A percentile compares a stretch with the other conserved stretches of the same genome.
Evolutionary conservation across 2,329 filamentous ascomycete genomes (phyloP).

Genomic region (Cytospora schulzeri): DNA sequence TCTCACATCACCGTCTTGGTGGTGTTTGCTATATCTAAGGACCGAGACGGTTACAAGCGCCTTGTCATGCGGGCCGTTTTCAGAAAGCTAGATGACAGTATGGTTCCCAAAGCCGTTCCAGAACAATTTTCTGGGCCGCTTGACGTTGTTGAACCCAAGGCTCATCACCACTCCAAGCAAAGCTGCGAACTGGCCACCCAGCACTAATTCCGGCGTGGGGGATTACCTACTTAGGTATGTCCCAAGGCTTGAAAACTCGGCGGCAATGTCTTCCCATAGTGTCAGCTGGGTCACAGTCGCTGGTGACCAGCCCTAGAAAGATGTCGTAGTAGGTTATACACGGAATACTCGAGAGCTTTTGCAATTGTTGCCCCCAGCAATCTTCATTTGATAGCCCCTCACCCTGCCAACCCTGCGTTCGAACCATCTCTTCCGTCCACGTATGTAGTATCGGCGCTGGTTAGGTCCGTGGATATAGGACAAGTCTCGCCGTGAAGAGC

Average conservation of each 20-base stretch:
- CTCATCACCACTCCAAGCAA: not conserved
- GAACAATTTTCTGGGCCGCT: not conserved
- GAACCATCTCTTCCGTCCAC: not conserved
- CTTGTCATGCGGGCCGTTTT: conserved; percentile 3
- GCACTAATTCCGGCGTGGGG: not conserved
- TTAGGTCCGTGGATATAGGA: not conserved
- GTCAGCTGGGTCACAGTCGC: not conserved
- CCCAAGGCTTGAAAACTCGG: not conserved
- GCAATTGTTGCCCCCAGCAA: not conserved
- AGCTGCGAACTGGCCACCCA: not conserved
- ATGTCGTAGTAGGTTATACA: not conserved
- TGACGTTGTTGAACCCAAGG: not conserved
- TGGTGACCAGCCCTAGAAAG: not conserved
- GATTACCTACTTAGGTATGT: not conserved
- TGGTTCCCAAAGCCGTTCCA: not conserved
- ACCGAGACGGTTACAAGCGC: conserved; percentile 1
- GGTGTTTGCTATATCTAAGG: conserved; percentile 1
- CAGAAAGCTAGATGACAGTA: not conserved
- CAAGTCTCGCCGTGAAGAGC: not conserved
- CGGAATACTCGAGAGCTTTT: not conserved
- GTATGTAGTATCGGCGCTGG: not conserved
- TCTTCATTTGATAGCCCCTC: not conserved
- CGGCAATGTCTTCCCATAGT: not conserved
- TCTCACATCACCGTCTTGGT: conserved; percentile 4
- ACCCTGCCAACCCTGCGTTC: not conserved